phyloP scores from a whole-genome alignment of 2,329 filamentous ascomycete genomes.

The Aspergillus jensenii region DNA sequence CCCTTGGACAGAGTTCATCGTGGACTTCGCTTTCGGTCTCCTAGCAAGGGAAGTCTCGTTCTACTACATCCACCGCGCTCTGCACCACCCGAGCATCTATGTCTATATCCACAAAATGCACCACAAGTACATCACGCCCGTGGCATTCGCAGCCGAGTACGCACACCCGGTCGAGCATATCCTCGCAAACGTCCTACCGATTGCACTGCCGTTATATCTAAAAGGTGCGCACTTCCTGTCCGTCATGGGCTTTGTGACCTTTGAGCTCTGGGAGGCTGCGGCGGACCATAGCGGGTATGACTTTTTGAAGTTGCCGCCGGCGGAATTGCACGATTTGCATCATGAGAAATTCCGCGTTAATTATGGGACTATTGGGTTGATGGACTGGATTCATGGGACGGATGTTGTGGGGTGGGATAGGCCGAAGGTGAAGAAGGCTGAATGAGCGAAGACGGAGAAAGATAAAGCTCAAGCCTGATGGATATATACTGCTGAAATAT shows the following conservation, averaged over 20 bases:
- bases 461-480: too few relatives aligned
- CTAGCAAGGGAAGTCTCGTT: conserved; percentile 53
- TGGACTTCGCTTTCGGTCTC: conserved; percentile 45
- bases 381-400: conserved; percentile 60
- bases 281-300: conserved; percentile 61
- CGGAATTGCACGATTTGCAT: conserved; percentile 56
- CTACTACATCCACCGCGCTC: conserved; percentile 56
- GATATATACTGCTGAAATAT: neutral
- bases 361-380: conserved; percentile 52
- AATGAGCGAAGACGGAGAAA: neutral
- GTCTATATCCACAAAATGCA: conserved; percentile 56
- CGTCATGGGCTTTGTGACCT: conserved; percentile 51
- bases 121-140: conserved; percentile 57
- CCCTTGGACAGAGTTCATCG: conserved; percentile 21
- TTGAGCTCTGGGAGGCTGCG: conserved; percentile 52
- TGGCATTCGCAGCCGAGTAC: conserved; percentile 57
- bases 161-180: conserved; percentile 59
- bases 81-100: conserved; percentile 54
- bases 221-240: conserved; percentile 53
- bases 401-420: conserved; percentile 19
- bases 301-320: conserved; percentile 43
- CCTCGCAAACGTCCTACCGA: conserved; percentile 54
- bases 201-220: conserved; percentile 50
- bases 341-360: conserved; percentile 58
- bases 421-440: conserved; percentile 6